Percentiles rank a stretch among this genome's conserved stretches.
Conservation (phyloP, 1,284 basidiomycete genomes). For the Tranzscheliella williamsii region DNA sequence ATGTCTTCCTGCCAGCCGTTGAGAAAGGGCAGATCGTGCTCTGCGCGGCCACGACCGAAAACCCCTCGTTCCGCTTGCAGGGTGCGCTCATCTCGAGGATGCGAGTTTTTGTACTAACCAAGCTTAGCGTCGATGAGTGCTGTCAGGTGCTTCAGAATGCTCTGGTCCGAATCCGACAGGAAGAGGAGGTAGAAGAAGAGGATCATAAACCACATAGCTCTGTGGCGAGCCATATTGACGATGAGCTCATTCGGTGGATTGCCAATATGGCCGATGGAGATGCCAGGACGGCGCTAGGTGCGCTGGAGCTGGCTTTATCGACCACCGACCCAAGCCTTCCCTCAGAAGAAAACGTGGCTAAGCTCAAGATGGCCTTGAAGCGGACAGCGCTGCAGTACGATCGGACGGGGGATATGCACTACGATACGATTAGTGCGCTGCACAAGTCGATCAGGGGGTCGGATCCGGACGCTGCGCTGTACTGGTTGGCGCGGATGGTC, state of each 20-base stretch:
- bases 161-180: conserved; percentile 16
- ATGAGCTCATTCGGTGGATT: conserved; percentile 48
- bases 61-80: conserved; percentile 78
- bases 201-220: conserved; percentile 5
- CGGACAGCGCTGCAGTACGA: conserved; percentile 54
- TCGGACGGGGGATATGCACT: conserved; percentile 63
- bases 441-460: conserved; percentile 84
- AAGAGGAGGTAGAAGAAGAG: neutral
- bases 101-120: conserved; percentile 64
- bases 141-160: conserved; percentile 41
- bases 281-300: conserved; percentile 46
- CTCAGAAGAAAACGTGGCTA: conserved; percentile 10
- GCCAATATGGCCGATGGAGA: conserved; percentile 55
- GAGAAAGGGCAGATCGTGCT: conserved; percentile 62
- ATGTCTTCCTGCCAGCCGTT: conserved; percentile 56
- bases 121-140: conserved; percentile 43
- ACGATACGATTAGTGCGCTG: conserved; percentile 83
- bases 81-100: conserved; percentile 76
- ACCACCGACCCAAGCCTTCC: conserved; percentile 23
- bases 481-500: conserved; percentile 68
- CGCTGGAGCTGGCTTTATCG: conserved; percentile 50
- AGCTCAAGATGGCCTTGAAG: conserved; percentile 39
- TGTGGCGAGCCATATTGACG: conserved; percentile 52
- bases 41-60: conserved; percentile 88
- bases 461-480: conserved; percentile 78